phyloP scores from a whole-genome alignment of 2,329 filamentous ascomycete genomes.

The Fusarium sp. region DNA sequence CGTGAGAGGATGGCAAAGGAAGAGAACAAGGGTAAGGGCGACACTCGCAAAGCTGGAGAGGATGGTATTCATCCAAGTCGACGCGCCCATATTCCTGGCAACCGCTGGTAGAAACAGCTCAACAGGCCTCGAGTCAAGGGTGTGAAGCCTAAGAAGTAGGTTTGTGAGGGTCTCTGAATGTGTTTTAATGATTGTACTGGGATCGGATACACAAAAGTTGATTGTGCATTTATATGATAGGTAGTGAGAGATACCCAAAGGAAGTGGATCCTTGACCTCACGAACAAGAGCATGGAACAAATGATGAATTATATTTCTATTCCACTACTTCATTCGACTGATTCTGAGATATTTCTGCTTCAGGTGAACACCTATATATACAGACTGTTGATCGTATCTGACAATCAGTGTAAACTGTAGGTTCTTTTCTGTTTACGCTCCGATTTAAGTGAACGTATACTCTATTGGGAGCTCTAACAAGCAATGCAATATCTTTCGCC shows the following conservation, averaged over 20 bases:
- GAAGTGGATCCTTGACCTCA: slow-evolving; percentile 40
- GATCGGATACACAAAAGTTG: slow-evolving; percentile 35
- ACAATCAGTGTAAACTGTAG: background rate
- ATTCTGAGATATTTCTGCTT: background rate
- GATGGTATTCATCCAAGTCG: slow-evolving; percentile 62
- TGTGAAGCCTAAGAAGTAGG: background rate
- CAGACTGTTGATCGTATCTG: background rate
- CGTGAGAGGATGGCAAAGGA: slow-evolving; percentile 53
- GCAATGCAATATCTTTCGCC: background rate
- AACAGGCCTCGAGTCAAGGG: background rate
- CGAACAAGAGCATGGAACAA: background rate
- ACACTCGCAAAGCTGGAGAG: slow-evolving; percentile 37
- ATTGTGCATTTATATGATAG: slow-evolving; percentile 21
- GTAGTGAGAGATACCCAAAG: slow-evolving; percentile 42
- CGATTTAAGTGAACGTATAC: background rate
- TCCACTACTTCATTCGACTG: background rate
- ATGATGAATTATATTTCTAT: background rate
- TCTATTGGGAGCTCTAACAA: background rate
- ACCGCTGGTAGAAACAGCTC: slow-evolving; percentile 9
- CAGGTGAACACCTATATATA: background rate
- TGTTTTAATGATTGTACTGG: slow-evolving; percentile 14
- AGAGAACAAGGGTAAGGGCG: slow-evolving; percentile 36
- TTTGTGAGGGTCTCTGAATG: background rate
- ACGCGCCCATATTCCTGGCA: slow-evolving; percentile 45
- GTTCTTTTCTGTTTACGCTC: background rate